Evolutionary conservation across 352 stramenopile genomes (phyloP).

Genomic region (Phytophthora sojae): DNA sequence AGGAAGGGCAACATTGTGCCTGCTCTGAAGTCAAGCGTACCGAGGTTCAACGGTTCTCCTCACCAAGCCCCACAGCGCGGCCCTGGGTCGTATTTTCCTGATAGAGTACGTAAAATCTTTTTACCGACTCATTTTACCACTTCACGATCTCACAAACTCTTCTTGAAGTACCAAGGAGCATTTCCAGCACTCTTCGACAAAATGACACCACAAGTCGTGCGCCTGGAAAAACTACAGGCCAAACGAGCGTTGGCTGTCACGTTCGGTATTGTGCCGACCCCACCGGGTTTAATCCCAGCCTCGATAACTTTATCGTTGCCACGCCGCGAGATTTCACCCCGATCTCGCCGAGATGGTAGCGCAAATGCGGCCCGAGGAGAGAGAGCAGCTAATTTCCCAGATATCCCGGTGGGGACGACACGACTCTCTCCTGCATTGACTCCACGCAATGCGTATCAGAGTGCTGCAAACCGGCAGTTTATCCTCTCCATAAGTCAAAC

Average conservation of each 20-base stretch:
- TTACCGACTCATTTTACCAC: background rate
- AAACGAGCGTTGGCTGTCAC: constrained; percentile 32
- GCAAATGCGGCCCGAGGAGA: background rate
- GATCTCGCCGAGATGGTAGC: background rate
- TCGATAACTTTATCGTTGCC: background rate
- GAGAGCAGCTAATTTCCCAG: background rate
- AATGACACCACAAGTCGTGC: constrained; percentile 33
- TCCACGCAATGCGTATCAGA: constrained; percentile 57
- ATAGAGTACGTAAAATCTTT: constrained; percentile 41
- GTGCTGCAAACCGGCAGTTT: constrained; percentile 44
- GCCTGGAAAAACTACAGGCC: constrained; percentile 34
- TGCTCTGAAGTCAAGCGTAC: constrained; percentile 53
- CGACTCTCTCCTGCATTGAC: constrained; percentile 50
- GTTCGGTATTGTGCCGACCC: constrained; percentile 38
- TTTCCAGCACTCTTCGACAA: constrained; percentile 56
- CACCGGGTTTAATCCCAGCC: background rate
- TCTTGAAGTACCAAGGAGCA: constrained; percentile 52
- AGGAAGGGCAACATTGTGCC: constrained; percentile 49
- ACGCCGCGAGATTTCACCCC: background rate
- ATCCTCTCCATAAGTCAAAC: constrained; percentile 32
- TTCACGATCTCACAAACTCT: background rate
- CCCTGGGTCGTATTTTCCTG: constrained; percentile 54
- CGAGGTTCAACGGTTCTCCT: constrained; percentile 42
- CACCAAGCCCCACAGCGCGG: constrained; percentile 29
- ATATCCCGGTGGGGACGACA: constrained; percentile 28